Percentiles rank a stretch among this genome's conserved stretches.
Conservation (phyloP, 2,329 filamentous ascomycete species). For the Geosmithia putterillii region DNA sequence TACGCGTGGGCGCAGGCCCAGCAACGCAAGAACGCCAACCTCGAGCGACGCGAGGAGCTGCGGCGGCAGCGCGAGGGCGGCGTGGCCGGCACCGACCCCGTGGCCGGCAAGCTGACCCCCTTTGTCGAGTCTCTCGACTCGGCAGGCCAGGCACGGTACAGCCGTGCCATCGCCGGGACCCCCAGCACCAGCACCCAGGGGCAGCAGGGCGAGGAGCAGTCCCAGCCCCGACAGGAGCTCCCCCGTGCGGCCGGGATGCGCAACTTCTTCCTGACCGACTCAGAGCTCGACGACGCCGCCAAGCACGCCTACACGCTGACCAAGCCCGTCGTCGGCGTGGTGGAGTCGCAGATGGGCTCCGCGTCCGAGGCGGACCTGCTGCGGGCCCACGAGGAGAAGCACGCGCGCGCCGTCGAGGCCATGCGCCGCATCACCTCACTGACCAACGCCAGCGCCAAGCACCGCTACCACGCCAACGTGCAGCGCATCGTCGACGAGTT, state of each 20-base stretch:
- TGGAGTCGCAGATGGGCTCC: slow-evolving; percentile 27
- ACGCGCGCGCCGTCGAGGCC: slow-evolving; percentile 60
- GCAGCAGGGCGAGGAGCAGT: slow-evolving; percentile 20
- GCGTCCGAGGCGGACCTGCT: slow-evolving; percentile 19
- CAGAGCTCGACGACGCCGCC: slow-evolving; percentile 56
- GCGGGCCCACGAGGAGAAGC: slow-evolving; percentile 37
- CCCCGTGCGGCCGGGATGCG: slow-evolving; percentile 42
- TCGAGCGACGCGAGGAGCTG: slow-evolving; percentile 62
- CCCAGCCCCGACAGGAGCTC: slow-evolving; percentile 23
- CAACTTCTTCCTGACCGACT: slow-evolving; percentile 63
- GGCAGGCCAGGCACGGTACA: slow-evolving; percentile 34
- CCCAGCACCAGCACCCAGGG: slow-evolving; percentile 22
- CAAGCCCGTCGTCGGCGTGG: slow-evolving; percentile 33
- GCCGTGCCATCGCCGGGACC: slow-evolving; percentile 26
- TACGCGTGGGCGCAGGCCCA: slow-evolving; percentile 72
- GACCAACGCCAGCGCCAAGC: slow-evolving; percentile 64
- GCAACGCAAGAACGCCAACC: slow-evolving; percentile 73
- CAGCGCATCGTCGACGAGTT: slow-evolving; percentile 77
- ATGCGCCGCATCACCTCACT: slow-evolving; percentile 69
- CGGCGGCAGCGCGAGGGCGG: slow-evolving; percentile 32
- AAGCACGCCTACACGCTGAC: slow-evolving; percentile 57
- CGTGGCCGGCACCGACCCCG: slow-evolving; percentile 48
- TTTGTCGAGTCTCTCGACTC: slow-evolving; percentile 75
- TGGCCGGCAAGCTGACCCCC: slow-evolving; percentile 67
- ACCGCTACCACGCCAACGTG: slow-evolving; percentile 71